Evolutionary conservation across 2,329 filamentous ascomycete species (phyloP).

Genomic region (Huntiella moniliformis): DNA sequence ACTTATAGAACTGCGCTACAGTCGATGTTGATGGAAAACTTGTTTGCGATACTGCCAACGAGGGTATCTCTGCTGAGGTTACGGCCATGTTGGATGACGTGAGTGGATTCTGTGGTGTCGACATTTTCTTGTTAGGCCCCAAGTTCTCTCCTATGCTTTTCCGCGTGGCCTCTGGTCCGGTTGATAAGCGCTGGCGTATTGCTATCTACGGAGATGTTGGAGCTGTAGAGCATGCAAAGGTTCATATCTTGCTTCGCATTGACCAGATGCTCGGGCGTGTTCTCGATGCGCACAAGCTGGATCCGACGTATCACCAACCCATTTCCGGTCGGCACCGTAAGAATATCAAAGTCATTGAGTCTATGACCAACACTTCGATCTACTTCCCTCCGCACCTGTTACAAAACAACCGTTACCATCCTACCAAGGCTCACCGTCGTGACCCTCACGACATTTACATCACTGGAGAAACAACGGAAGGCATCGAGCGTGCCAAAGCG

Average conservation of each 20-base stretch:
- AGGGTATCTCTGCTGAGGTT: conserved; percentile 55
- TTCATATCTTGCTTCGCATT: conserved; percentile 87
- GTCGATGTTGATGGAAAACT: conserved; percentile 87
- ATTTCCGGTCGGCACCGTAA: conserved; percentile 86
- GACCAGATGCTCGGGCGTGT: conserved; percentile 66
- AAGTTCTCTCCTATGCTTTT: conserved; percentile 66
- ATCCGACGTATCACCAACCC: conserved; percentile 74
- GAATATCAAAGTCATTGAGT: conserved; percentile 96
- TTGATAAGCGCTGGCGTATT: conserved; percentile 78
- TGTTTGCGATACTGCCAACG: conserved; percentile 53
- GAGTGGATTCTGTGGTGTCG: conserved; percentile 75
- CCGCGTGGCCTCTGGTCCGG: conserved; percentile 58
- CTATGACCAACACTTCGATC: conserved; percentile 84
- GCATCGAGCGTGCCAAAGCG: conserved; percentile 75
- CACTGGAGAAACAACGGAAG: conserved; percentile 70
- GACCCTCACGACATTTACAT: conserved; percentile 87
- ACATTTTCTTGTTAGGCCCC: conserved; percentile 87
- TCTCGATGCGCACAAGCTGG: conserved; percentile 65
- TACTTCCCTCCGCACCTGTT: conserved; percentile 95
- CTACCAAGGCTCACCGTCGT: conserved; percentile 60
- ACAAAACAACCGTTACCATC: conserved; percentile 75
- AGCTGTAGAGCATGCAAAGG: conserved; percentile 93
- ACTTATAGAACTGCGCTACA: conserved; percentile 63
- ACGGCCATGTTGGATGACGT: conserved; percentile 74
- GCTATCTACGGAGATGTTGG: conserved; percentile 91